Evolutionary conservation across 371 early-diverging fungal genomes (phyloP), one percentile per base, ranked within the genome.

Genomic region (Circinella minor): DNA sequence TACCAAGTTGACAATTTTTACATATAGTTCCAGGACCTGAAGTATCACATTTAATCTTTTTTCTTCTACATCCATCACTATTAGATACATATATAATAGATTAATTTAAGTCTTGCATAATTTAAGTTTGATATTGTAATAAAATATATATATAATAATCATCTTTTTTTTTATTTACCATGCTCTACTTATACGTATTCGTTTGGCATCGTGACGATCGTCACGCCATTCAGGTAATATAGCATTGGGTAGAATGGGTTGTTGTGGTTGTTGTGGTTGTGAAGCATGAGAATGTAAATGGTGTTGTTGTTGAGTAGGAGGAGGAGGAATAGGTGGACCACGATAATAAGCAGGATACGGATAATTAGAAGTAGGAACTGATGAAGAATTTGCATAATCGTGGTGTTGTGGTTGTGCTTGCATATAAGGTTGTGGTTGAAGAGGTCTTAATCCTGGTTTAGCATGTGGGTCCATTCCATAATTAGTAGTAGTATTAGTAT

Each of bases 131-230:
- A 43, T 43, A 11, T 9, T 6, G 6, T 43, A 11, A 11, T 43
- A 43, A 9, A 43, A 43, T 43, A 43, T 9, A 43, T 39, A 39
- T 6, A 39, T 39, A 39, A 39, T n/a, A n/a, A n/a, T n/a, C n/a
- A 39, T 39, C 39, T 6, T 39, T 39, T 39, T 39, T 62, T 65
- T 6, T 43, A 13, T 47, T 71, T 73, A 83, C 84, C 84, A 83
- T 61, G 84, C 84, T 69, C 84, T 60, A 47, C 78, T 83, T 4
- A 81, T 79, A 57, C 84, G 74, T 36, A 75, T 74, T 38, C 84
- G 73, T 70, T 78, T 76, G 7, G 54, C 37, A 15, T 74, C 72
- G 17, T 65, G 66, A 3, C 68, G 68, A 27, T 69, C 67, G 10
- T 71, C 70, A 14, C 47, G 63, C 48, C 47, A 61, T n/a, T 43